phyloP scores from a whole-genome alignment of 768 basidiomycete genomes.

The Lentinula sp. region DNA sequence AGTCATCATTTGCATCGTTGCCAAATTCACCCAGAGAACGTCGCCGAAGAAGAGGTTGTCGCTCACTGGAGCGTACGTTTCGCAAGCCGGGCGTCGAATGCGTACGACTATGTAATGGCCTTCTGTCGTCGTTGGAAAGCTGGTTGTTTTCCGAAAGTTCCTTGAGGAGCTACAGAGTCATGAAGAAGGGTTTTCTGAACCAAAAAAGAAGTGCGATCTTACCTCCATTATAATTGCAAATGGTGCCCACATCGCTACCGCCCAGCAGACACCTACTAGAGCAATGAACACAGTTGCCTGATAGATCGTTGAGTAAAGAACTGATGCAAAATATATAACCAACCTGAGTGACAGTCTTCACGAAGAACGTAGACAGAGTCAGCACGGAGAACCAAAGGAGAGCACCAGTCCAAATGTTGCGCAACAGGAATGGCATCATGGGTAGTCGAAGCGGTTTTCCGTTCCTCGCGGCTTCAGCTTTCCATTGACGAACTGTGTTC shows the following conservation, averaged over 20 bases:
- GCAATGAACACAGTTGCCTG: conserved; percentile 80
- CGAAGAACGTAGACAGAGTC: conserved; percentile 83
- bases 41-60: conserved; percentile 56
- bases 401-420: conserved; percentile 92
- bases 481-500: conserved; percentile 73
- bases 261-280: conserved; percentile 91
- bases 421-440: conserved; percentile 82
- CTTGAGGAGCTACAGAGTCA: conserved; percentile 54
- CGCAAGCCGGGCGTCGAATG: conserved; percentile 40
- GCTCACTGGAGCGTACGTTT: conserved; percentile 28
- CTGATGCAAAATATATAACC: conserved; percentile 8
- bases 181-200: not conserved
- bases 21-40: conserved; percentile 44
- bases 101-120: conserved; percentile 48
- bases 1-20: conserved; percentile 30
- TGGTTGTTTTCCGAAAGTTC: conserved; percentile 37
- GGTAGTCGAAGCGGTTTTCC: conserved; percentile 77
- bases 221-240: conserved; percentile 98
- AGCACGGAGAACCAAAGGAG: conserved; percentile 74
- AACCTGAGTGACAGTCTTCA: conserved; percentile 71
- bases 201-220: conserved; percentile 10
- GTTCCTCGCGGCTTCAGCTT: conserved; percentile 71
- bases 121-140: conserved; percentile 14
- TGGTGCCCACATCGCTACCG: conserved; percentile 96
- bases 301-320: not conserved